Base-by-base conservation (phyloP, 1,139 yeast species). In the Debaryomycetaceae sp. region DNA sequence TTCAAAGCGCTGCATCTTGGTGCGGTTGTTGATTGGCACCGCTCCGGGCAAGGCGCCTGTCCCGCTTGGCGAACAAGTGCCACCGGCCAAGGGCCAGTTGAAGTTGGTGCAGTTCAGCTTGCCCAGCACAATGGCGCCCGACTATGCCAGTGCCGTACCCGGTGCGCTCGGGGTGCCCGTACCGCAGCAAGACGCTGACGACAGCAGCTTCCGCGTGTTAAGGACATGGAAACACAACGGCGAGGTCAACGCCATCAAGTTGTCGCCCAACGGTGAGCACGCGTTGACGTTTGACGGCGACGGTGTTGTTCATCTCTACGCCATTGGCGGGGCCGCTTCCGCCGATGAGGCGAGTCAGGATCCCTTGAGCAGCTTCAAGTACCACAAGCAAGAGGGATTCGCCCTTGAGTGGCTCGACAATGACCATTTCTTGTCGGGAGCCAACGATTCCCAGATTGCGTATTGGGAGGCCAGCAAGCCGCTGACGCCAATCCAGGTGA, bases 311-410 rank as follows among this genome's bases (percentile, higher is more conserved):
- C 64, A 69, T 39, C 45, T 70, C 22, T 72, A 53, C 44, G 65
- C 65, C 37, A 49, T 55, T 12, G 18, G 13, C 18, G 18, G 24
- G 16, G 16, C 10, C 5, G n/a, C n/a, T n/a, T n/a, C n/a, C n/a
- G n/a, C n/a, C n/a, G n/a, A n/a, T n/a, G n/a, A n/a, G n/a, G n/a
- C n/a, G n/a, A n/a, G n/a, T n/a, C 46, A 38, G 30, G 59, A 43
- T 30, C 44, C 54, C 13, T 45, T 49, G 10, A 20, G 24, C 10
- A 66, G 63, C 25, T 71, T 81, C 35, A 68, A 71, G 39, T 76
- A 70, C 46, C 95, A 85, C 52, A 61, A 64, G 15, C 65, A 61
- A 34, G 86, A 79, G 43, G 94, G 93, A 0, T 77, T 68, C 51
- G 83, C 83, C 1, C 58, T 85, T 33, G 78, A 80, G 39, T 85